A percentile compares a stretch with the other conserved stretches of the same genome.
These are phyloP conservation scores for Panellus pusillus DNA, from an alignment of 768 basidiomycete genomes.

Conservation along the genomic window DNA sequence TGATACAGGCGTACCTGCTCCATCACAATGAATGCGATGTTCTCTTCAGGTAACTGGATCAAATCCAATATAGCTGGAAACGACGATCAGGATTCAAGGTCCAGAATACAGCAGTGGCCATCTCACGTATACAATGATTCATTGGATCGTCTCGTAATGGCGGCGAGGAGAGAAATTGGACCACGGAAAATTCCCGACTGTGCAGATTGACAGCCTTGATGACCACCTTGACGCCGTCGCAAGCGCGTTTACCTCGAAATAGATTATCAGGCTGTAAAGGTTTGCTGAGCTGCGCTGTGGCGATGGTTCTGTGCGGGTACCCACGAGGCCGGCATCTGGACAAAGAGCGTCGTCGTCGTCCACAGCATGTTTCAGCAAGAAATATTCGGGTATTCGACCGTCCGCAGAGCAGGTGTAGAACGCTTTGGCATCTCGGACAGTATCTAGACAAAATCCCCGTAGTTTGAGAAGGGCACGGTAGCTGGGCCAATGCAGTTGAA, in stretches of 20 bases:
- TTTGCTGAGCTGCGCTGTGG: conserved; percentile 9
- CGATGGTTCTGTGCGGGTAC: conserved; percentile 24
- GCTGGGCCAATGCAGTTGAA: conserved; percentile 61
- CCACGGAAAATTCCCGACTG: conserved; percentile 64
- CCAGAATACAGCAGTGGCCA: conserved; percentile 1
- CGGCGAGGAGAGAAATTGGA: conserved; percentile 54
- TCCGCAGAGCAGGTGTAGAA: conserved; percentile 44
- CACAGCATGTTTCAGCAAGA: conserved; percentile 17
- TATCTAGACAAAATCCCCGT: conserved; percentile 66
- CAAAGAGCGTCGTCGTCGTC: conserved; percentile 61
- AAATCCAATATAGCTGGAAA: conserved; percentile 62
- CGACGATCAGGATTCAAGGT: conserved; percentile 10
- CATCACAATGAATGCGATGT: conserved; percentile 71
- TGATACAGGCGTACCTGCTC: conserved; percentile 35
- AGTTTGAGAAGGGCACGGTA: conserved; percentile 48
- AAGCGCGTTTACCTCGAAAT: conserved; percentile 61
- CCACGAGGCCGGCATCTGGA: conserved; percentile 69
- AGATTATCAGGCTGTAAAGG: conserved; percentile 61
- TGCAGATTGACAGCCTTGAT: conserved; percentile 66
- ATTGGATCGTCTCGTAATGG: conserved; percentile 55
- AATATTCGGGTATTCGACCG: conserved; percentile 21
- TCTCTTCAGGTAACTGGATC: conserved; percentile 52
- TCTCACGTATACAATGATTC: conserved; percentile 79
- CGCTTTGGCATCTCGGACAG: conserved; percentile 62
- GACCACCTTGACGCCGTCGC: conserved; percentile 54